Evolutionary conservation across 208 protist genomes (phyloP), one percentile per base, ranked within the genome.

Genomic region (Trypanosoma lewisi): DNA sequence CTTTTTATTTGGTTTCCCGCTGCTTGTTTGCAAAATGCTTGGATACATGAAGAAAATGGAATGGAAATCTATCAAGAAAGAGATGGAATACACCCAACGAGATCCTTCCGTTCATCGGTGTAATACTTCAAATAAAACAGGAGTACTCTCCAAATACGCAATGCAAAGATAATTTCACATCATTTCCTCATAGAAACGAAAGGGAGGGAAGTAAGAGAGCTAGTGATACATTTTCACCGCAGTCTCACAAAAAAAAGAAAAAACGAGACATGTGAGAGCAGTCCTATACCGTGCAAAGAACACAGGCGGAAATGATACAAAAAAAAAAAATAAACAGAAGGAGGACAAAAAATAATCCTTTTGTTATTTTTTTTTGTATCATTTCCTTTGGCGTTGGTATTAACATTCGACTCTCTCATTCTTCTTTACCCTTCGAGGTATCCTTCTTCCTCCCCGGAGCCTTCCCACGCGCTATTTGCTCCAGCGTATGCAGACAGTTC

Each of bases 231-330:
- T 47, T 19, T 7, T 21, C 47, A 54, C 27, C 48, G 48, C 25
- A 71, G 65, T 28, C 53, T 21, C 42, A 42, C 23, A 34, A 49
- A 58, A 71, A 9, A 72, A 5, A 57, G n/a, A n/a, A n/a, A n/a
- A n/a, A n/a, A n/a, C n/a, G n/a, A n/a, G n/a, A n/a, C n/a, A n/a
- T n/a, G n/a, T n/a, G n/a, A n/a, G n/a, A n/a, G n/a, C n/a, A n/a
- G n/a, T n/a, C n/a, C n/a, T n/a, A n/a, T n/a, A n/a, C n/a, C n/a
- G n/a, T n/a, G n/a, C n/a, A n/a, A n/a, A n/a, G n/a, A n/a, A n/a
- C n/a, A n/a, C n/a, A n/a, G n/a, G n/a, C n/a, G n/a, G n/a, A n/a
- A n/a, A n/a, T n/a, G n/a, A n/a, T n/a, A n/a, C n/a, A n/a, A n/a
- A n/a, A n/a, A n/a, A n/a, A n/a, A n/a, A n/a, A n/a, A n/a, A n/a